Percentiles rank a stretch among this genome's conserved stretches.
Conservation (phyloP, 441 rosid genomes). For the Geranium incanum region DNA sequence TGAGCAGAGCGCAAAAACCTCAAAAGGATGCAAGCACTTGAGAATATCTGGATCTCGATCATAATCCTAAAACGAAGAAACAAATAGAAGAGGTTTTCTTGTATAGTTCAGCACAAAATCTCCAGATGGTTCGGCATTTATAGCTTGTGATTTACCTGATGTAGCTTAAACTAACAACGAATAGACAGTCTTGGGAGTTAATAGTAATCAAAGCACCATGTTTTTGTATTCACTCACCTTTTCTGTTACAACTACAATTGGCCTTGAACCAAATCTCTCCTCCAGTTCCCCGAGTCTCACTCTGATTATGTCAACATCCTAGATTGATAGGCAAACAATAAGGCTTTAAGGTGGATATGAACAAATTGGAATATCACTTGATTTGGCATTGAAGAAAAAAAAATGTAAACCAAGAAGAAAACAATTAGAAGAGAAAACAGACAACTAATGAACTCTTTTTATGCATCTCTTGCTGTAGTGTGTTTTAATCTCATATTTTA, state of each 20-base stretch:
- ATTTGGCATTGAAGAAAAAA: slow-evolving; percentile 1
- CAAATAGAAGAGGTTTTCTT: not conserved
- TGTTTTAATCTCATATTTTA: not conserved
- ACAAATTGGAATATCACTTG: not conserved
- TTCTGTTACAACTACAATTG: slow-evolving; percentile 57
- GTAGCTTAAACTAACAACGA: not conserved
- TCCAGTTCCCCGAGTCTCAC: slow-evolving; percentile 42
- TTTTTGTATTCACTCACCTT: slow-evolving; percentile 38
- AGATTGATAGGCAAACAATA: slow-evolving; percentile 17
- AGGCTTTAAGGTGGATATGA: not conserved
- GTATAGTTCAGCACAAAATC: not conserved
- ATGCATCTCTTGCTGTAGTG: not conserved
- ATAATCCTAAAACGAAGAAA: slow-evolving; percentile 44
- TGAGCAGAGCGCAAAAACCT: slow-evolving; percentile 54
- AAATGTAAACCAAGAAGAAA: not conserved
- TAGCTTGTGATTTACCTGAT: not conserved
- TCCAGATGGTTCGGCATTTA: not conserved
- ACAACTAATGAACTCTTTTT: too few species aligned
- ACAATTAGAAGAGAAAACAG: too few species aligned
- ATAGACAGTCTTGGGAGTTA: too few species aligned
- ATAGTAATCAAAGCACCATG: too few species aligned
- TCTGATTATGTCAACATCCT: slow-evolving; percentile 55
- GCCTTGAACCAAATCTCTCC: slow-evolving; percentile 37
- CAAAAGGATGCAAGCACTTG: slow-evolving; percentile 37
- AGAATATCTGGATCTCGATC: slow-evolving; percentile 63